Conservation (phyloP, 1,284 basidiomycete species). For the Inonotus obliquus region DNA sequence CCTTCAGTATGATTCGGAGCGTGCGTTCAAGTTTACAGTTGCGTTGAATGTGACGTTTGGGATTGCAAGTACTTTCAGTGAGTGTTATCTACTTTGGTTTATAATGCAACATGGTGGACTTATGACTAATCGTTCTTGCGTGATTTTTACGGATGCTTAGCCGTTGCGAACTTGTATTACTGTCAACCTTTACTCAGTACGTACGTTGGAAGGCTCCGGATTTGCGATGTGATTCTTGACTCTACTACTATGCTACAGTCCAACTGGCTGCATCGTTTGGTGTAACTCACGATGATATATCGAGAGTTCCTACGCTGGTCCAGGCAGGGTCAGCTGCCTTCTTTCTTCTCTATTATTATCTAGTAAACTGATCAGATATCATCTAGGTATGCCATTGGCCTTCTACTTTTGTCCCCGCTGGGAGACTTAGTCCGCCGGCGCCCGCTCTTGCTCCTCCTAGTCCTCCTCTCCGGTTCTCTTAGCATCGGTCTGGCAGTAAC, state of each 20-base stretch:
- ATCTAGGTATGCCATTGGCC: constrained; percentile 50
- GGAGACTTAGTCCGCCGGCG: constrained; percentile 64
- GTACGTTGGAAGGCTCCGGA: constrained; percentile 10
- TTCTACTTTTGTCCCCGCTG: constrained; percentile 58
- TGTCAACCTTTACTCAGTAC: constrained; percentile 35
- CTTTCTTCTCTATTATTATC: background rate
- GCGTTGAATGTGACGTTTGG: constrained; percentile 34
- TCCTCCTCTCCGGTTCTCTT: constrained; percentile 42
- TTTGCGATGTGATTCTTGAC: background rate
- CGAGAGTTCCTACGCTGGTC: constrained; percentile 35
- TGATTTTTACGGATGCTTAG: constrained; percentile 2
- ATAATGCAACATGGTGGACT: background rate
- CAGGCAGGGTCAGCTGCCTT: constrained; percentile 31
- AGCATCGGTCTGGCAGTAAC: constrained; percentile 56
- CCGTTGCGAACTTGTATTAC: constrained; percentile 35
- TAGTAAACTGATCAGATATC: background rate
- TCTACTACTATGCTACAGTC: constrained; percentile 18
- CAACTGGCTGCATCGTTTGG: constrained; percentile 23
- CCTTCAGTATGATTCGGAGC: constrained; percentile 29
- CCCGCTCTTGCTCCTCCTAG: constrained; percentile 45
- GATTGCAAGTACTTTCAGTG: constrained; percentile 31
- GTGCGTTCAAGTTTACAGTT: constrained; percentile 28
- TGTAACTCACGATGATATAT: constrained; percentile 31
- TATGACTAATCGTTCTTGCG: background rate
- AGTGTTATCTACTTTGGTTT: background rate